phyloP scores from a whole-genome alignment of 768 basidiomycete species.

The Paxillus ammoniavirescens region DNA sequence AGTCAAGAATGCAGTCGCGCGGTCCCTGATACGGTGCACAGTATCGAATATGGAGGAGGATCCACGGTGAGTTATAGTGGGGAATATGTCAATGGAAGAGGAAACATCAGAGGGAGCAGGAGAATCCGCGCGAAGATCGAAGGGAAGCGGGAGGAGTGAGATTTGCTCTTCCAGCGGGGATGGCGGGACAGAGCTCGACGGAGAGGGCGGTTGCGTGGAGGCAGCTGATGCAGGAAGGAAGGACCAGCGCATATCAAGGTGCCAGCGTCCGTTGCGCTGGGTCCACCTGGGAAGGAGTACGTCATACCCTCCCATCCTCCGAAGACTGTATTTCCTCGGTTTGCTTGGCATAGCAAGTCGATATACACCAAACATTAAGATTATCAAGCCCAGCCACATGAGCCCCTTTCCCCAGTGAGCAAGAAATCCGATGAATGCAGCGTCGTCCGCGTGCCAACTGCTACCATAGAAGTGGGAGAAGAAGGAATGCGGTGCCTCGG shows the following conservation, averaged over 20 bases:
- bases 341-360: slow-evolving; percentile 55
- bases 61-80: slow-evolving; percentile 36
- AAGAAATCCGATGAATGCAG: slow-evolving; percentile 94
- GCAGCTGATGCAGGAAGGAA: slow-evolving; percentile 42
- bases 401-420: slow-evolving; percentile 83
- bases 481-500: slow-evolving; percentile 86
- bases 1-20: slow-evolving; percentile 46
- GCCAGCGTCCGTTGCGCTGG: slow-evolving; percentile 69
- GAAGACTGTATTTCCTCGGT: slow-evolving; percentile 57
- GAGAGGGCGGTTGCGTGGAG: slow-evolving; percentile 43
- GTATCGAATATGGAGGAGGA: slow-evolving; percentile 51
- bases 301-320: slow-evolving; percentile 72
- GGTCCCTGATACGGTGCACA: slow-evolving; percentile 56
- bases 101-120: slow-evolving; percentile 52
- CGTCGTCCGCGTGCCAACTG: slow-evolving; percentile 98
- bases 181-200: slow-evolving; percentile 46
- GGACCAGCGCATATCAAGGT: slow-evolving; percentile 63
- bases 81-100: slow-evolving; percentile 42
- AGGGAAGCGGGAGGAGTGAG: slow-evolving; percentile 61
- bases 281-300: slow-evolving; percentile 75
- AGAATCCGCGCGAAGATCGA: slow-evolving; percentile 57
- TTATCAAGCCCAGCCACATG: slow-evolving; percentile 78
- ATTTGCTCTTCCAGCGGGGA: slow-evolving; percentile 49
- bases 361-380: slow-evolving; percentile 69
- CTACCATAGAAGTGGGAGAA: slow-evolving; percentile 98